Base-by-base conservation (phyloP, 345 rosid genomes). In the Euphorbia lathyris region DNA sequence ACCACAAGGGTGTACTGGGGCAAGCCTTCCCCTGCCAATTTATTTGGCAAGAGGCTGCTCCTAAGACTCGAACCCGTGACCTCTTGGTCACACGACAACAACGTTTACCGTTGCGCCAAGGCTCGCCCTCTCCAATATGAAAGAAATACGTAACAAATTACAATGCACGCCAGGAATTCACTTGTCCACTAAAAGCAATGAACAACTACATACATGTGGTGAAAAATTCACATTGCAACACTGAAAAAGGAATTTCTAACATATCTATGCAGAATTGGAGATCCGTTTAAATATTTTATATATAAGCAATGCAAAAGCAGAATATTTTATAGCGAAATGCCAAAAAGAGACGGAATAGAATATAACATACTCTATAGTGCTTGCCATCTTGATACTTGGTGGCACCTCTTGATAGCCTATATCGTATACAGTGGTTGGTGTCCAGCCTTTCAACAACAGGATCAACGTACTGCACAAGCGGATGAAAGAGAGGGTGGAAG, bases 401-500 rank as follows among this genome's bases (percentile, higher is more conserved):
- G 57, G 88, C 96, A 48, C 86, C 85, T 81, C 99, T 90, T 47
- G 89, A 79, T 60, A 95, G 85, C 86, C 82, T 84, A 62, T 80
- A 89, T 55, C 93, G 84, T 68, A 95, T 83, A 75, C 72, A 83
- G 43, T 81, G 73, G 76, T 85, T 86, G n/a, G 84, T 78, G 77
- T 96, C 98, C 82, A 96, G 76, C 89, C 88, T 88, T 50, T 92
- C 99, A 70, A 92, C 84, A 66, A 90, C 86, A 63, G 97, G 99
- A 66, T 65, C 74, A 17, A 96, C 97, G 45, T 83, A 90, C 99
- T 96, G 85, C 80, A 81, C 67, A 67, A 73, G 68, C 14, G 70
- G 29, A 30, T 66, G 29, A 10, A 62, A 79, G 19, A 43, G 48
- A 45, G 51, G 51, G 51, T 10, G 2, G 16, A 13, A 45, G 51